Evolutionary conservation across 352 stramenopile genomes (phyloP).

Genomic region (Pythium pectinolyticum): DNA sequence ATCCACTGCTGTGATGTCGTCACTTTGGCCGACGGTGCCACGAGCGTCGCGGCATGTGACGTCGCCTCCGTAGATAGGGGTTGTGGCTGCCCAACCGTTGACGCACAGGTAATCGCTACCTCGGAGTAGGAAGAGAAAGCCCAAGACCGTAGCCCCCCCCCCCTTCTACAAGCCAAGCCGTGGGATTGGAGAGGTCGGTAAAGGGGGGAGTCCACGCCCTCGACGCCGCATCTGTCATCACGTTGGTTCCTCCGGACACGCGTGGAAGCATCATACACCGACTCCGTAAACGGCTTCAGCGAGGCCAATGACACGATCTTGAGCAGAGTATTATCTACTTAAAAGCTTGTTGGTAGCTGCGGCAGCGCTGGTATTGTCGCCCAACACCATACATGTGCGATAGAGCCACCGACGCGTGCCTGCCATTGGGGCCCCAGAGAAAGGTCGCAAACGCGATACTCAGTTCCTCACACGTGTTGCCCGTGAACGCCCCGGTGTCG

Average conservation of each 20-base stretch:
- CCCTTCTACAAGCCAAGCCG: slow-evolving; percentile 38
- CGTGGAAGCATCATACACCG: slow-evolving; percentile 17
- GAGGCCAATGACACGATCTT: slow-evolving; percentile 33
- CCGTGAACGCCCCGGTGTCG: slow-evolving; percentile 17
- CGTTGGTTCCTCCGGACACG: slow-evolving; percentile 18
- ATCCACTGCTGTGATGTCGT: no score
- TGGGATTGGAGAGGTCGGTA: slow-evolving; percentile 24
- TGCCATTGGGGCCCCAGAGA: slow-evolving; percentile 26
- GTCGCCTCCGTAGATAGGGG: slow-evolving; percentile 3
- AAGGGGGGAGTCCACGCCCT: slow-evolving; percentile 15
- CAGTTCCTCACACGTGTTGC: slow-evolving; percentile 37
- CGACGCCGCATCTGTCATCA: slow-evolving; percentile 34
- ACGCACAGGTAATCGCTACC: slow-evolving; percentile 20
- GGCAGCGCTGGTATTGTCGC: slow-evolving; percentile 31
- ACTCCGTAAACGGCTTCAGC: slow-evolving; percentile 24
- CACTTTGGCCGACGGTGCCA: no score
- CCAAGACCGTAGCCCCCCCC: slow-evolving; percentile 27
- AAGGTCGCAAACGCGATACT: slow-evolving; percentile 25
- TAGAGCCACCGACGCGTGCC: background rate
- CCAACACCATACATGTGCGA: slow-evolving; percentile 27
- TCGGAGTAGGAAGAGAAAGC: slow-evolving; percentile 15
- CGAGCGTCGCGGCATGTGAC: background rate
- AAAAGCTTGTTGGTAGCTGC: slow-evolving; percentile 24
- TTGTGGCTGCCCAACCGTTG: slow-evolving; percentile 6
- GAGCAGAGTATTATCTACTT: slow-evolving; percentile 13